These are phyloP conservation scores for Aaosphaeria arxii DNA, from an alignment of 2,329 filamentous ascomycete species.

Conservation along the genomic window DNA sequence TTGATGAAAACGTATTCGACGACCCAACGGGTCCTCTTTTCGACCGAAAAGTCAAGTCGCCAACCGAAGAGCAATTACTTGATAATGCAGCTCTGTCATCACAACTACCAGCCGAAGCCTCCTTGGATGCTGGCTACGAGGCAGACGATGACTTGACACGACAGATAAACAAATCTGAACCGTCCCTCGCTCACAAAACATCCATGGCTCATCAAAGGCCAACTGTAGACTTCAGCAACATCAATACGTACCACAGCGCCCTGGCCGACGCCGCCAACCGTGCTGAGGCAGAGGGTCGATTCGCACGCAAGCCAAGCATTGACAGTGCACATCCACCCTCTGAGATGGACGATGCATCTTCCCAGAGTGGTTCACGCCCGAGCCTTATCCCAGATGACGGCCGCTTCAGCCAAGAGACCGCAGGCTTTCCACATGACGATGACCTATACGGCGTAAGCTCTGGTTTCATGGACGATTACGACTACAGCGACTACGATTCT, in stretches of 20 bases:
- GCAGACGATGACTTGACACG: constrained; percentile 27
- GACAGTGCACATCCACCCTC: constrained; percentile 24
- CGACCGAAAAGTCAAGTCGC: constrained; percentile 48
- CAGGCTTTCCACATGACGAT: constrained; percentile 35
- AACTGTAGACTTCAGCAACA: constrained; percentile 43
- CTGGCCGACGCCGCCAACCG: constrained; percentile 77
- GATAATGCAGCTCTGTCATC: constrained; percentile 9
- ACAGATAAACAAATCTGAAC: constrained; percentile 29
- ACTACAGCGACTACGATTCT: constrained; percentile 56
- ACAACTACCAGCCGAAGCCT: constrained; percentile 11
- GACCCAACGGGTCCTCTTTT: constrained; percentile 42
- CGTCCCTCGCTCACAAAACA: constrained; percentile 53
- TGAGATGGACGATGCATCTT: constrained; percentile 33
- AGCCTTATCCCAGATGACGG: constrained; percentile 51
- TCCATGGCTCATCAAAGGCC: constrained; percentile 32
- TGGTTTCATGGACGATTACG: constrained; percentile 44
- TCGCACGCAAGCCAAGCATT: constrained; percentile 59
- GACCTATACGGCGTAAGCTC: constrained; percentile 33
- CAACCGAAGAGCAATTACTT: constrained; percentile 12
- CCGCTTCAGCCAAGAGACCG: constrained; percentile 46
- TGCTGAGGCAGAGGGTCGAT: constrained; percentile 73
- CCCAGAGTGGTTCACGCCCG: constrained; percentile 33
- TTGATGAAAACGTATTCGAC: constrained; percentile 74
- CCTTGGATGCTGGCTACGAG: constrained; percentile 27
- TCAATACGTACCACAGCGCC: constrained; percentile 77